Conservation (phyloP, 2,329 filamentous ascomycete genomes). For the Fusarium denticulatum region DNA sequence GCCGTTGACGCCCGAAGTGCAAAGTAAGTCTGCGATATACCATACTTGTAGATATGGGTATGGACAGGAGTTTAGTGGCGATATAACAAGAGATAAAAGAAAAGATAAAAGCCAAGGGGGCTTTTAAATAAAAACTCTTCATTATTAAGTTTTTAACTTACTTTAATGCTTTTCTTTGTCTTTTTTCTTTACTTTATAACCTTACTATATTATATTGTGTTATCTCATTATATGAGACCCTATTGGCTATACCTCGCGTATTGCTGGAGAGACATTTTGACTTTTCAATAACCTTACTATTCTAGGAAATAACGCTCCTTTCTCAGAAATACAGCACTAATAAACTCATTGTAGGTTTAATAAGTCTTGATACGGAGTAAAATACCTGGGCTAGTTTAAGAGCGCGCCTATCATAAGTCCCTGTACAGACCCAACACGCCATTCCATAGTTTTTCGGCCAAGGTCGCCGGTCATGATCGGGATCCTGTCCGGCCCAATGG, state of each 20-base stretch:
- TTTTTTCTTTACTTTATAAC: slow-evolving; percentile 1
- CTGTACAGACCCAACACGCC: neutral
- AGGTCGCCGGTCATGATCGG: slow-evolving; percentile 34
- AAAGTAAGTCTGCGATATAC: slow-evolving; percentile 46
- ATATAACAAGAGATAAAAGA: neutral
- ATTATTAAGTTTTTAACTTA: slow-evolving; percentile 16
- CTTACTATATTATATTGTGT: no score
- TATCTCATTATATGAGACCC: no score
- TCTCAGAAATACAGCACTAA: no score
- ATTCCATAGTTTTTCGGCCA: slow-evolving; percentile 5
- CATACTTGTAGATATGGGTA: neutral
- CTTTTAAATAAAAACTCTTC: neutral
- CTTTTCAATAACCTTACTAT: no score
- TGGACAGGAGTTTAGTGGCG: neutral
- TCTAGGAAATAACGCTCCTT: no score
- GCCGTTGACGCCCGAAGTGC: slow-evolving; percentile 72
- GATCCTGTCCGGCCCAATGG: slow-evolving; percentile 33
- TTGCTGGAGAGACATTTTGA: no score
- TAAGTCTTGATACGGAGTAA: no score
- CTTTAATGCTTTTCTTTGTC: slow-evolving; percentile 3
- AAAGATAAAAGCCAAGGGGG: slow-evolving; percentile 2
- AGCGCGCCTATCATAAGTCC: neutral
- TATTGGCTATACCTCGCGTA: no score
- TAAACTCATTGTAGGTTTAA: no score
- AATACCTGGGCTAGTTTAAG: no score